Percentiles rank a stretch among this genome's conserved stretches.
Evolutionary conservation across 306 rosid genomes (phyloP).

Genomic region (Erythrophleum fordii): DNA sequence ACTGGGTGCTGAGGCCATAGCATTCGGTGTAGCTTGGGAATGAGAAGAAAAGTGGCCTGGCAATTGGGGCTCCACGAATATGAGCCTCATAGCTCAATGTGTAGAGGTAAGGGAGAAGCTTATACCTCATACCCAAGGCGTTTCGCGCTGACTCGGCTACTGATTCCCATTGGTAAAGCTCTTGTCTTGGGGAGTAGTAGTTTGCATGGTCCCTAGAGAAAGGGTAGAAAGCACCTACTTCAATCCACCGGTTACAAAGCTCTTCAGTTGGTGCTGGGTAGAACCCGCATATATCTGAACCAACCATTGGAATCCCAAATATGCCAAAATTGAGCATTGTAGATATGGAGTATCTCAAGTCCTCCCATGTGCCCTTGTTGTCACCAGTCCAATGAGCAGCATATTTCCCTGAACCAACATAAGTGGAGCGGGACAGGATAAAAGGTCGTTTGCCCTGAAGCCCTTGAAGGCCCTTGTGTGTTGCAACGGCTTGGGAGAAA

Average conservation of each 20-base stretch:
- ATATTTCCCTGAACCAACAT: constrained; percentile 87
- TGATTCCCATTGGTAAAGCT: constrained; percentile 94
- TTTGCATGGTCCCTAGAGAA: constrained; percentile 97
- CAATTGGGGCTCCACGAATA: constrained; percentile 84
- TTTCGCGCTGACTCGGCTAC: constrained; percentile 89
- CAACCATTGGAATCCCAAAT: constrained; percentile 99
- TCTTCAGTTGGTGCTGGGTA: constrained; percentile 93
- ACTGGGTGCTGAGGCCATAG: constrained; percentile 84
- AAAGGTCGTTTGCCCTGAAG: constrained; percentile 88
- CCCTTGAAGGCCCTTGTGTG: constrained; percentile 84
- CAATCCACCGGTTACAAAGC: constrained; percentile 97
- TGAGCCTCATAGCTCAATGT: constrained; percentile 94
- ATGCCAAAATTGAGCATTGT: constrained; percentile 93
- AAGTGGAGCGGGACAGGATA: constrained; percentile 84
- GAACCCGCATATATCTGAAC: constrained; percentile 95
- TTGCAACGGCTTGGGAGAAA: constrained; percentile 82
- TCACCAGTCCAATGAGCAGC: constrained; percentile 99
- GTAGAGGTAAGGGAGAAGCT: constrained; percentile 88
- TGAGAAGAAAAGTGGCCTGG: constrained; percentile 93
- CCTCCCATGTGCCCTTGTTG: constrained; percentile 87
- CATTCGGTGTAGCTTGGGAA: constrained; percentile 71
- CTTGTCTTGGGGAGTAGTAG: constrained; percentile 91
- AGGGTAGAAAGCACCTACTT: constrained; percentile 96
- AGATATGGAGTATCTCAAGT: constrained; percentile 83
- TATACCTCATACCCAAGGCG: constrained; percentile 87